Base-by-base conservation (phyloP, 1,139 yeast genomes). In the Diutina sp. region DNA sequence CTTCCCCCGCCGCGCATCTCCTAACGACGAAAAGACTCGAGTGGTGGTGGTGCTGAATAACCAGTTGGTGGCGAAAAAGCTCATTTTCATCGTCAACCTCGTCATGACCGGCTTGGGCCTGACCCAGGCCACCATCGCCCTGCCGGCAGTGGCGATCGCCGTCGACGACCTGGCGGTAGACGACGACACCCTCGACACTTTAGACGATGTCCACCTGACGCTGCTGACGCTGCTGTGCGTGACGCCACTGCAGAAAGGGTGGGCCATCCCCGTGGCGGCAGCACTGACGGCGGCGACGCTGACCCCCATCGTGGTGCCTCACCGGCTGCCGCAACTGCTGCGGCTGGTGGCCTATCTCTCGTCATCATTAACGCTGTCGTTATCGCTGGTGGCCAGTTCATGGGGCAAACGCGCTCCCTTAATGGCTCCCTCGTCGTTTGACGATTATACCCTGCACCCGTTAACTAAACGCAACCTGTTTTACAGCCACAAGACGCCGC, bases 31-130 rank as follows among this genome's bases (percentile, higher is more conserved):
- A 55, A 64, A 74, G 3, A 71, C 80, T 4, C 70, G 86, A 56
- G 71, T 82, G 0, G 83, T 82, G 3, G 71, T 82, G 5, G 74
- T 81, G 79, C 82, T 87, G 0, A 80, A 83, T 6, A 83, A 82
- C 61, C 82, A 84, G 28, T 78, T 78, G 35, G 84, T 82, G 9
- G 85, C 87, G 0, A 83, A 82, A 61, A 82, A 81, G 63, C 67
- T 83, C 58, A 69, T 82, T 0, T 82, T 81, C 58, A 78, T 83
- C 9, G 29, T 47, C 16, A 47, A 47, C 38, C 18, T 81, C 58
- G 78, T 32, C n/a, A 61, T 83, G 16, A 75, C 81, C 58, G 86
- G 53, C 82, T 0, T 61, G 82, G 46, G 66, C 2, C 38, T 6
- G 29, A 18, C 29, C 7, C 30, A 4, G 51, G n/a, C 51, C 28